Evolutionary conservation across 306 rosid genomes (phyloP).

Genomic region (Acacia acuminata): DNA sequence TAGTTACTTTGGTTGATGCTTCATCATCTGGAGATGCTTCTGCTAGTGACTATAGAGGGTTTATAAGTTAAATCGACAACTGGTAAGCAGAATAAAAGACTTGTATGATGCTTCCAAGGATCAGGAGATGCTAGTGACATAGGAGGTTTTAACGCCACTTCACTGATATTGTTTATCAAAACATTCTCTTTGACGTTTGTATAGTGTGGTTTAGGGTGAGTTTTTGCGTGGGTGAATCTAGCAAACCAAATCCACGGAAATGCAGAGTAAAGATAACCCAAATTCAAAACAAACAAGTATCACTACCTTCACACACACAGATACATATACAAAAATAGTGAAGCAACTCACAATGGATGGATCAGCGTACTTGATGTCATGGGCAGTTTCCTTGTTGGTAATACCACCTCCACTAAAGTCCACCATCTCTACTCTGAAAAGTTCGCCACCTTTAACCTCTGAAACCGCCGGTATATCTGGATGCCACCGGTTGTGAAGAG

Average conservation of each 20-base stretch:
- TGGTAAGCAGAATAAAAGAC: not conserved
- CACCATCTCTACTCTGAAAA: conserved; percentile 52
- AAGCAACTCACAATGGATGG: conserved; percentile 54
- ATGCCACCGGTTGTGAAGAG: conserved; percentile 60
- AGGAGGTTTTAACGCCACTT: not conserved
- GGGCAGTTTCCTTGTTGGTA: conserved; percentile 47
- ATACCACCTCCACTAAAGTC: conserved; percentile 52
- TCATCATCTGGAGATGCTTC: not conserved
- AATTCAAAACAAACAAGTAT: not conserved
- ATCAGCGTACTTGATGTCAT: conserved; percentile 56
- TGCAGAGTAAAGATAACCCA: not conserved
- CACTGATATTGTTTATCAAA: not conserved
- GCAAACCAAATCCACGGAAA: not conserved
- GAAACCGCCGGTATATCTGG: conserved; percentile 49
- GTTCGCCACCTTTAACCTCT: conserved; percentile 34
- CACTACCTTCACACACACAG: not conserved
- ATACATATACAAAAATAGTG: not conserved
- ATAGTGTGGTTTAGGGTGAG: not conserved
- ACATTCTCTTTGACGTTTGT: not conserved
- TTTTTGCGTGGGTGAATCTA: not conserved
- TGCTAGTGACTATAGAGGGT: not conserved
- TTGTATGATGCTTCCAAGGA: not conserved
- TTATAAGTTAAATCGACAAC: not conserved
- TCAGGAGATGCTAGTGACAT: not conserved
- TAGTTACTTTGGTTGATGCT: not conserved